Base-by-base conservation (phyloP, 805 yeast genomes). In the Lipomyces starkeyi region DNA sequence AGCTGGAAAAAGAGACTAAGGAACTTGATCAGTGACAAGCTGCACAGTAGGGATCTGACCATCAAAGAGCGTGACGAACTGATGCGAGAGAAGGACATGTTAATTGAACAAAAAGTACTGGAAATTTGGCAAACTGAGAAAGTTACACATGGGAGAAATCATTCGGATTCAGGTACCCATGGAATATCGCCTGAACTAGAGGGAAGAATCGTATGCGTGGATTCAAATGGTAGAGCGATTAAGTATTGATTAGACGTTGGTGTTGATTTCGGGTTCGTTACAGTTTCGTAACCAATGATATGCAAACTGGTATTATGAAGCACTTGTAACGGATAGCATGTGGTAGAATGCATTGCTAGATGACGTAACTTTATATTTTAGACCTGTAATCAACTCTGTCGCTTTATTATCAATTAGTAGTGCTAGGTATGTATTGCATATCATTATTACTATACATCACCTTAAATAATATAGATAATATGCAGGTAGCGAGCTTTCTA, bases 121-220 rank as follows among this genome's bases (percentile, higher is more conserved):
- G 64, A 59, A 22, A 14, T 56, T 11, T 67, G 68, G 71, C 65
- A 64, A 37, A 54, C 22, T 20, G 64, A 52, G 13, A n/a, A 59
- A 22, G 32, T 8, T 29, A 13, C 53, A 9, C 58, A 57, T 29
- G 49, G 49, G n/a, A n/a, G 49, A 43, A 52, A 47, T 11, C 35
- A 22, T 9, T 9, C 37, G 2, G 37, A 56, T 49, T 9, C 29
- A 7, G 22, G 43, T n/a, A 25, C 29, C 32, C 54, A 53, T 13
- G 63, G 64, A 5, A 68, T 68, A 35, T 56, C 71, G 14, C 71
- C 71, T 13, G 27, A 29, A 29, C 35, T 68, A 4, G 71, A 68
- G 32, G 69, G 64, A n/a, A 52, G 71, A 22, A 65, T 65, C 6
- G 34, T 37, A 6, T 62, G 49, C 47, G 52, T 65, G 13, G 66